phyloP scores from a whole-genome alignment of 2,329 filamentous ascomycete species.

The Pseudocercospora ulei region DNA sequence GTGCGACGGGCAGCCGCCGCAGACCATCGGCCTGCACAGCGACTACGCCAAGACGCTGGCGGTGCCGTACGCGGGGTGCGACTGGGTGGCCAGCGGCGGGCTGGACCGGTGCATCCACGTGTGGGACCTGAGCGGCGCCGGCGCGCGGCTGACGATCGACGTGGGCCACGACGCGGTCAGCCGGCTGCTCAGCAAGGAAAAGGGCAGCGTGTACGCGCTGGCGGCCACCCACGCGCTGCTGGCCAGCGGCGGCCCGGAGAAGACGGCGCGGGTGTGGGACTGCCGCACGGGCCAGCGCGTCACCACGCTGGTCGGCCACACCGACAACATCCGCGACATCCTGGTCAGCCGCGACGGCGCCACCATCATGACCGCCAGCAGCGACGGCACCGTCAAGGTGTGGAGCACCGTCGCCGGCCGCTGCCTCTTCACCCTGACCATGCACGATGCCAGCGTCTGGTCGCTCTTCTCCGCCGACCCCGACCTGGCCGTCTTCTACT shows the following conservation, averaged over 20 bases:
- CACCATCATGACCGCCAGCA: constrained; percentile 85
- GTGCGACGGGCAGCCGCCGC: constrained; percentile 54
- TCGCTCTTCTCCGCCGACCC: constrained; percentile 84
- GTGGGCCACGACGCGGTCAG: constrained; percentile 70
- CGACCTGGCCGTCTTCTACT: constrained; percentile 82
- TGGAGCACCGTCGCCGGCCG: constrained; percentile 93
- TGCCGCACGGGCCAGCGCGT: constrained; percentile 77
- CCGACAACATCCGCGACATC: constrained; percentile 85
- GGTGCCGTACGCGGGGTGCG: constrained; percentile 57
- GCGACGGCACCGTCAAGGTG: constrained; percentile 93
- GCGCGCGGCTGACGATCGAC: constrained; percentile 78
- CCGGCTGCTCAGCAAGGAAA: constrained; percentile 59
- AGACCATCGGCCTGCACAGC: constrained; percentile 80
- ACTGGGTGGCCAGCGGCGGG: constrained; percentile 90
- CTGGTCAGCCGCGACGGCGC: constrained; percentile 81
- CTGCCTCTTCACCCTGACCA: constrained; percentile 95
- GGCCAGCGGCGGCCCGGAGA: constrained; percentile 88
- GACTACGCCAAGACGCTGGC: constrained; percentile 96
- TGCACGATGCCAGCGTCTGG: constrained; percentile 99
- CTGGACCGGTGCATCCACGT: constrained; percentile 84
- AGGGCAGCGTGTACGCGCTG: constrained; percentile 90
- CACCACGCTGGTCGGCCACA: constrained; percentile 94
- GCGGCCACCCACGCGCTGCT: constrained; percentile 70
- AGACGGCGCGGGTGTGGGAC: constrained; percentile 86
- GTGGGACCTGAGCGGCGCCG: constrained; percentile 84